Percentiles rank a stretch among this genome's conserved stretches.
phyloP scores from a whole-genome alignment of 352 stramenopile genomes.

The Globisporangium emineosum region DNA sequence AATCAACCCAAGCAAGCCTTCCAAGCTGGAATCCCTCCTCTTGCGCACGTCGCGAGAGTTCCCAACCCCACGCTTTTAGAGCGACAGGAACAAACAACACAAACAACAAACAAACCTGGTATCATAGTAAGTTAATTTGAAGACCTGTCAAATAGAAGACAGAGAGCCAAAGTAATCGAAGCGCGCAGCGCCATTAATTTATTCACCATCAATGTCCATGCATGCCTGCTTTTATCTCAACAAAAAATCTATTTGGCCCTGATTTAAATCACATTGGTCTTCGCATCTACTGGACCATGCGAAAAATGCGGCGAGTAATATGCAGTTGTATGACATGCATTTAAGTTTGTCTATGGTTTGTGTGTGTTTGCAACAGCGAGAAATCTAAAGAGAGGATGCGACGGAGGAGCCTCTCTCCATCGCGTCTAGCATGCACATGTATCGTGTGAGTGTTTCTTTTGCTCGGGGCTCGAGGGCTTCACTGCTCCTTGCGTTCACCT shows the following conservation, averaged over 20 bases:
- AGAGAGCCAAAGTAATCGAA: slow-evolving; percentile 8
- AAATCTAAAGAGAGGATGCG: slow-evolving; percentile 5
- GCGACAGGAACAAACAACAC: slow-evolving; percentile 3
- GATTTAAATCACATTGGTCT: too few relatives aligned
- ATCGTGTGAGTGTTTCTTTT: neutral
- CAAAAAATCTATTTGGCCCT: neutral
- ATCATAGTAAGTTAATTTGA: slow-evolving; percentile 16
- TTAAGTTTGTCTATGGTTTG: slow-evolving; percentile 6
- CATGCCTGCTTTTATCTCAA: neutral
- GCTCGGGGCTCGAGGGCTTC: neutral
- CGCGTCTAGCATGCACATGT: slow-evolving; percentile 1
- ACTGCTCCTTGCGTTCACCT: neutral
- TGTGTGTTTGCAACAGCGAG: slow-evolving; percentile 3
- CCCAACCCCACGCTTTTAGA: slow-evolving; percentile 69
- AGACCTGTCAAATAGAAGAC: slow-evolving; percentile 12
- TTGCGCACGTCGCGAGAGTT: slow-evolving; percentile 83
- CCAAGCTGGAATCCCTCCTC: slow-evolving; percentile 80
- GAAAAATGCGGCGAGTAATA: neutral
- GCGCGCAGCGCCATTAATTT: slow-evolving; percentile 13
- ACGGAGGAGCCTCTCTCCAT: neutral
- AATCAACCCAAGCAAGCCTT: slow-evolving; percentile 71
- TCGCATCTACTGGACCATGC: too few relatives aligned
- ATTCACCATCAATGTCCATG: slow-evolving; percentile 8
- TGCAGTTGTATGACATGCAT: neutral
- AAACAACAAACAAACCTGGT: slow-evolving; percentile 7